Conservation (phyloP, 2,329 filamentous ascomycete genomes). For the Magnaporthiopsis incrustans region DNA sequence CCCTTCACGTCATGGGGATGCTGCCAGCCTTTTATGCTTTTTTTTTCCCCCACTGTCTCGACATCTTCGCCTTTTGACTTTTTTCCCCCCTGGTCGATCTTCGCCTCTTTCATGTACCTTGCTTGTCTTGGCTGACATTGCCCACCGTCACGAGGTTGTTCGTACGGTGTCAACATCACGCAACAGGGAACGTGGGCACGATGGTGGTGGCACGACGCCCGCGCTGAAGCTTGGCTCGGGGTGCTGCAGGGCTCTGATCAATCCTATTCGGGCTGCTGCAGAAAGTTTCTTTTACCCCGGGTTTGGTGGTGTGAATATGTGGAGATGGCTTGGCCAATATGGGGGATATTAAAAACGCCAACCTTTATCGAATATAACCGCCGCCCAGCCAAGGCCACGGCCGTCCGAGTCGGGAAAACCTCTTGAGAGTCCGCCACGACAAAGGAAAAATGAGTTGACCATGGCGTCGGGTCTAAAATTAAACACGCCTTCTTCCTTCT, state of each 20-base stretch:
- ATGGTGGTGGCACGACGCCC: not conserved
- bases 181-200: not conserved
- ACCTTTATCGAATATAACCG: not conserved
- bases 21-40: not conserved
- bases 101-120: not conserved
- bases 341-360: constrained; percentile 4
- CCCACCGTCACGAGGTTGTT: not conserved
- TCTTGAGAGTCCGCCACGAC: not conserved
- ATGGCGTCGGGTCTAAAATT: not conserved
- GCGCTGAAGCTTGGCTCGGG: not conserved
- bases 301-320: not conserved
- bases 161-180: not conserved
- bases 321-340: constrained; percentile 5
- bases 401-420: not conserved
- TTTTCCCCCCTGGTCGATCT: not conserved
- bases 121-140: not conserved
- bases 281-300: not conserved
- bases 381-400: not conserved
- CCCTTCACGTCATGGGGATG: not conserved
- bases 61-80: not conserved
- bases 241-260: not conserved
- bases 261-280: not conserved
- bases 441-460: not conserved
- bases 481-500: not conserved
- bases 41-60: not conserved